A percentile compares a stretch with the other conserved stretches of the same genome.
These are phyloP conservation scores for Odonthalia washingtoniensis DNA, from an alignment of 31 red algal genomes.

Conservation along the genomic window DNA sequence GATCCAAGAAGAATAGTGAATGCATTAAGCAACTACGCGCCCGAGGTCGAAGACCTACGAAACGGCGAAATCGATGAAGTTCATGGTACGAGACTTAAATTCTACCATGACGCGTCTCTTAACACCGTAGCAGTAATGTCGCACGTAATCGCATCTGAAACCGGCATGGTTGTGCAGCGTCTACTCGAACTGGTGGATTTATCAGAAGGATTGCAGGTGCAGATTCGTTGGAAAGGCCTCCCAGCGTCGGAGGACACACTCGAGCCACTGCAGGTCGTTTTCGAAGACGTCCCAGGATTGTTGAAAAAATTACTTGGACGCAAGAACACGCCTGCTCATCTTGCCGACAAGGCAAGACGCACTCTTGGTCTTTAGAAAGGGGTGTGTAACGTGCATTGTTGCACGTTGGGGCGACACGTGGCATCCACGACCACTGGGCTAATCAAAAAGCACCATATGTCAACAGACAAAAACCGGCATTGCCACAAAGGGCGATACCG, in stretches of 20 bases:
- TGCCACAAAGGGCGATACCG: too few species aligned
- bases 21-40: background rate
- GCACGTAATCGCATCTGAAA: background rate
- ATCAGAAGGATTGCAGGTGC: background rate
- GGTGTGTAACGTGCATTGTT: constrained; percentile 1
- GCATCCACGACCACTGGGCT: too few species aligned
- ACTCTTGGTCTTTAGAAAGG: background rate
- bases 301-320: background rate
- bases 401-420: too few species aligned
- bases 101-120: background rate
- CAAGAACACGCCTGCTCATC: background rate
- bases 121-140: background rate
- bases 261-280: background rate
- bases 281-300: background rate
- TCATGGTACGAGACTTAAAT: constrained; percentile 1
- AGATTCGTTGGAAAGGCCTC: background rate
- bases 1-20: background rate
- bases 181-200: background rate
- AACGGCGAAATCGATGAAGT: background rate
- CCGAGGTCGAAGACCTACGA: constrained; percentile 5
- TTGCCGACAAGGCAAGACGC: background rate
- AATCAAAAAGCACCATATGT: too few species aligned
- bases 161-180: constrained; percentile 2
- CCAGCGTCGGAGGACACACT: background rate
- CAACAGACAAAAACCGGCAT: too few species aligned